These are phyloP conservation scores for Rugiboletus extremiorientalis DNA, from an alignment of 1,284 basidiomycete genomes.

Conservation along the genomic window DNA sequence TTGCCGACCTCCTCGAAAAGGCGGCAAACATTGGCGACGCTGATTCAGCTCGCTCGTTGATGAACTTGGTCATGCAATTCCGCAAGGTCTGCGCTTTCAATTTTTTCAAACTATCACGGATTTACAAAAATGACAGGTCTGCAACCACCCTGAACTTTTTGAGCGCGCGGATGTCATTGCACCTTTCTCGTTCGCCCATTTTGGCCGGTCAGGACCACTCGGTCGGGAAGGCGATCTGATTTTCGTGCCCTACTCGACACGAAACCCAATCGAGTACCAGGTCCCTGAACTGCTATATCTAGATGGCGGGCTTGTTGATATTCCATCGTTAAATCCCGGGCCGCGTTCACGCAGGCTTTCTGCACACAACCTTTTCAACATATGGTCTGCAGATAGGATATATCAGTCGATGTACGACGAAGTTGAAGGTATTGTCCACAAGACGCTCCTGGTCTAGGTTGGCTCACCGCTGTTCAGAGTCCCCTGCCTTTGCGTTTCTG, in stretches of 20 bases:
- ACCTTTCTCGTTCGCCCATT: conserved; percentile 87
- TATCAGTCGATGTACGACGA: conserved; percentile 67
- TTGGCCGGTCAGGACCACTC: conserved; percentile 80
- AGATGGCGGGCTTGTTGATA: conserved; percentile 74
- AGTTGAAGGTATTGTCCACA: conserved; percentile 44
- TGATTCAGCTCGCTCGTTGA: conserved; percentile 88
- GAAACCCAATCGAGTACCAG: conserved; percentile 80
- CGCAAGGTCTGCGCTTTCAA: conserved; percentile 66
- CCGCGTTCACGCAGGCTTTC: conserved; percentile 61
- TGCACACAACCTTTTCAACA: conserved; percentile 79
- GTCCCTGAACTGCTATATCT: conserved; percentile 81
- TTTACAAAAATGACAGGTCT: conserved; percentile 59
- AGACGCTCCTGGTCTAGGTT: neutral
- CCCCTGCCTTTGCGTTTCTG: conserved; percentile 74
- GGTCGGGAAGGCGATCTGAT: conserved; percentile 86
- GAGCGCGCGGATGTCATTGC: conserved; percentile 96
- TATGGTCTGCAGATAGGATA: conserved; percentile 89
- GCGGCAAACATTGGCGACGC: conserved; percentile 88
- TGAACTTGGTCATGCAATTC: conserved; percentile 99
- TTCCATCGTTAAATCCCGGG: conserved; percentile 61
- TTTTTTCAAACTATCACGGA: neutral
- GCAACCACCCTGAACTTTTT: conserved; percentile 98
- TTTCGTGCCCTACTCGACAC: conserved; percentile 81
- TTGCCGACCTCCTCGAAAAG: conserved; percentile 92
- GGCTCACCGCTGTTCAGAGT: conserved; percentile 29